Percentiles rank a stretch among this genome's conserved stretches.
Evolutionary conservation across 2,329 filamentous ascomycete species (phyloP).

Genomic region (Decorospora gaudefroyi): DNA sequence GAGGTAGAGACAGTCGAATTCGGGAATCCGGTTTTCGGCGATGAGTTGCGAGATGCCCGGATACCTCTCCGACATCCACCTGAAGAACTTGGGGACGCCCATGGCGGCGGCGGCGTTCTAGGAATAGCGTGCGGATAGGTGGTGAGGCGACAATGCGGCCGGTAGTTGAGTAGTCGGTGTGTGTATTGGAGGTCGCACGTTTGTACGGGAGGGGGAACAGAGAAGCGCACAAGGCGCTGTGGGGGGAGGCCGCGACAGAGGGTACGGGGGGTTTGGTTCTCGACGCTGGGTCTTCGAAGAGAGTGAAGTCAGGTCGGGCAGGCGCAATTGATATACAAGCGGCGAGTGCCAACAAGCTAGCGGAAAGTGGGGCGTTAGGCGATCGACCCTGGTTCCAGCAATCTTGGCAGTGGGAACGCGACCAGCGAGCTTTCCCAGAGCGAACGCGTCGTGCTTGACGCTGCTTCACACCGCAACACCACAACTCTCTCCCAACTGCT

Average conservation of each 20-base stretch:
- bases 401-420: too few species aligned
- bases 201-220: constrained; percentile 3
- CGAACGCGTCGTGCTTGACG: constrained; percentile 19
- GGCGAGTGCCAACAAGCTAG: constrained; percentile 22
- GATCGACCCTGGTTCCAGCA: too few species aligned
- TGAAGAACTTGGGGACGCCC: constrained; percentile 90
- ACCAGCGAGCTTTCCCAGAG: constrained; percentile 26
- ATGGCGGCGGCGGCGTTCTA: constrained; percentile 46
- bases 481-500: not conserved
- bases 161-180: not conserved
- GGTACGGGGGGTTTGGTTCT: constrained; percentile 37
- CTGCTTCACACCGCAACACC: constrained; percentile 6
- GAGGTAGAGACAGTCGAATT: constrained; percentile 96
- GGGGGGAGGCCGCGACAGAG: constrained; percentile 29
- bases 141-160: constrained; percentile 9
- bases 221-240: constrained; percentile 15
- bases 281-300: constrained; percentile 50
- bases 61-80: constrained; percentile 99
- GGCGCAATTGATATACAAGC: constrained; percentile 26
- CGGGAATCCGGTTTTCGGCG: constrained; percentile 96
- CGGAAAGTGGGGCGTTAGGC: constrained; percentile 17
- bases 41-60: constrained; percentile 98
- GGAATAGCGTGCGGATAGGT: constrained; percentile 20
- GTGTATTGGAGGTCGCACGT: constrained; percentile 4
- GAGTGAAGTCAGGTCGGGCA: constrained; percentile 19